Evolutionary conservation across 441 rosid species (phyloP).

Genomic region (Codiaeum variegatum): DNA sequence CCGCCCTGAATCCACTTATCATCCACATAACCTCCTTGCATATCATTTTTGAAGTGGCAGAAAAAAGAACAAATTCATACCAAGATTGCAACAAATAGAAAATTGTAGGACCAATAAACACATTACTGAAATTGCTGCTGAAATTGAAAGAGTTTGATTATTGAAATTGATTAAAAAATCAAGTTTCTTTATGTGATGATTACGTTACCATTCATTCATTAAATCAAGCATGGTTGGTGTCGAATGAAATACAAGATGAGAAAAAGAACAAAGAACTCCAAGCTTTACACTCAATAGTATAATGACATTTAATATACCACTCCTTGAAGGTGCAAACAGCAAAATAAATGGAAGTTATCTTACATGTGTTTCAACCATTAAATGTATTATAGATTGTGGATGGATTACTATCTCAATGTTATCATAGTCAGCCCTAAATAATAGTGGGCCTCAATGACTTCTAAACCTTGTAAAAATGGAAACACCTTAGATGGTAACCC

Average conservation of each 20-base stretch:
- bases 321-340: neutral
- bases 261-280: constrained; percentile 14
- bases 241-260: constrained; percentile 10
- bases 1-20: constrained; percentile 93
- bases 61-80: no score
- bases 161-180: no score
- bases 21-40: constrained; percentile 71
- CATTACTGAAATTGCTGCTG: no score
- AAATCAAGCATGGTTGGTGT: no score
- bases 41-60: no score
- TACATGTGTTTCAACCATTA: constrained; percentile 94
- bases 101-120: no score
- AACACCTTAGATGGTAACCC: neutral
- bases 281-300: neutral
- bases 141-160: no score
- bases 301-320: neutral
- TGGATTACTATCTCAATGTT: constrained; percentile 84
- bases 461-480: constrained; percentile 62
- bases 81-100: no score
- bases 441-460: constrained; percentile 96
- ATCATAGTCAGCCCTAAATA: constrained; percentile 89
- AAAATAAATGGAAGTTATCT: neutral
- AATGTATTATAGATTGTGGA: constrained; percentile 87
- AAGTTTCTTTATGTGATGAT: no score
- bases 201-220: no score